These are phyloP conservation scores for Xylaria grammica DNA, from an alignment of 495 filamentous ascomycete genomes.

Conservation along the genomic window DNA sequence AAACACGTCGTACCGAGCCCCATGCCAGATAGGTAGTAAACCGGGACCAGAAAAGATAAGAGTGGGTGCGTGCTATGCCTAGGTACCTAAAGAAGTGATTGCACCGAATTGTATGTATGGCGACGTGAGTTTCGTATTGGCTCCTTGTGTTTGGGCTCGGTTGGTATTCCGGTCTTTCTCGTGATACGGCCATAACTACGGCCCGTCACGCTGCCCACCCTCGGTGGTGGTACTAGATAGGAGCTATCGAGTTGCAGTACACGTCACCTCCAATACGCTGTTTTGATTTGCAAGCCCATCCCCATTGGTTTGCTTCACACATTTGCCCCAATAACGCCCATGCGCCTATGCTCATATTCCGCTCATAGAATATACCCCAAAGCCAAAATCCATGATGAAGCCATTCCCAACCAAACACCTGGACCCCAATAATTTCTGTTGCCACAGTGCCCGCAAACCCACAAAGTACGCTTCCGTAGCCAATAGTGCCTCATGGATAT, in stretches of 20 bases:
- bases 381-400: background rate
- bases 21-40: too few species aligned
- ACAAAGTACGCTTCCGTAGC: background rate
- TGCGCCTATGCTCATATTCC: background rate
- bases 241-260: too few species aligned
- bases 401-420: background rate
- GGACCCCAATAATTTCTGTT: background rate
- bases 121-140: too few species aligned
- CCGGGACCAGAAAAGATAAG: too few species aligned
- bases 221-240: too few species aligned
- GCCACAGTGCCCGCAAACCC: background rate
- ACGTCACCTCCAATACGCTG: background rate
- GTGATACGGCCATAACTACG: too few species aligned
- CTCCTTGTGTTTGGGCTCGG: too few species aligned
- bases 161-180: too few species aligned
- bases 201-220: too few species aligned
- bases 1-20: too few species aligned
- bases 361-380: background rate
- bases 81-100: background rate
- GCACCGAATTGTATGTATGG: too few species aligned
- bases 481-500: background rate
- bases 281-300: background rate
- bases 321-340: constrained; percentile 8
- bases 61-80: too few species aligned
- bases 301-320: background rate